Conservation (phyloP, 1,139 yeast genomes). For the Hyphopichia fennica region DNA sequence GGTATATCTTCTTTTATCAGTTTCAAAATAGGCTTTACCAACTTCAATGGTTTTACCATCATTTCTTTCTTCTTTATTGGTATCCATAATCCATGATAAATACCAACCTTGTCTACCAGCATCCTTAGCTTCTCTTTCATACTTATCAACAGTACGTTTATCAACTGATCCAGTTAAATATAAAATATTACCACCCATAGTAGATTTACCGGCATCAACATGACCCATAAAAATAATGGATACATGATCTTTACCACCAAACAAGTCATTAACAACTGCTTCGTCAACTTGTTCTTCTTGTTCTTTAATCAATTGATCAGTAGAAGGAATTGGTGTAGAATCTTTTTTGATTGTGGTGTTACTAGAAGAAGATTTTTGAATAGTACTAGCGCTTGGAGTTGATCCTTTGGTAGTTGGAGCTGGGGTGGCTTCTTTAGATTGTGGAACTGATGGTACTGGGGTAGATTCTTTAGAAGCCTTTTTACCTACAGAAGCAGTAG, state of each 20-base stretch:
- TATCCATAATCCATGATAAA: constrained; percentile 98
- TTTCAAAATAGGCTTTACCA: constrained; percentile 96
- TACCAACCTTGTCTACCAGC: constrained; percentile 99
- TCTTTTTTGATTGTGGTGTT: constrained; percentile 12
- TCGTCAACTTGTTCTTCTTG: constrained; percentile 88
- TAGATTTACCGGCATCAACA: constrained; percentile 98
- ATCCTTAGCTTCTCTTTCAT: constrained; percentile 97
- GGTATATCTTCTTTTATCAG: constrained; percentile 96
- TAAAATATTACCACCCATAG: constrained; percentile 97
- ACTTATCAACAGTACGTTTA: constrained; percentile 98
- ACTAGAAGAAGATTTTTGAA: constrained; percentile 5
- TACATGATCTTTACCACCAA: constrained; percentile 96
- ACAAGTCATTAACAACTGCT: constrained; percentile 85
- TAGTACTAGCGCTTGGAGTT: constrained; percentile 12
- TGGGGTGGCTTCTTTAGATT: constrained; percentile 13
- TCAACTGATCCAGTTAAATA: constrained; percentile 95
- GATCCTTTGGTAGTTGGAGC: constrained; percentile 10
- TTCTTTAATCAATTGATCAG: constrained; percentile 61
- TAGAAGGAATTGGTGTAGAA: constrained; percentile 23
- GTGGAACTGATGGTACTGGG: constrained; percentile 6
- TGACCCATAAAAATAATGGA: constrained; percentile 99
- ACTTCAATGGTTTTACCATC: constrained; percentile 99
- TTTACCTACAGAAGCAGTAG: constrained; percentile 18
- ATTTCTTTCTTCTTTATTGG: constrained; percentile 96
- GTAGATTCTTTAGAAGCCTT: constrained; percentile 7